phyloP scores from a whole-genome alignment of 495 filamentous ascomycete species.

The Penicillium steckii region DNA sequence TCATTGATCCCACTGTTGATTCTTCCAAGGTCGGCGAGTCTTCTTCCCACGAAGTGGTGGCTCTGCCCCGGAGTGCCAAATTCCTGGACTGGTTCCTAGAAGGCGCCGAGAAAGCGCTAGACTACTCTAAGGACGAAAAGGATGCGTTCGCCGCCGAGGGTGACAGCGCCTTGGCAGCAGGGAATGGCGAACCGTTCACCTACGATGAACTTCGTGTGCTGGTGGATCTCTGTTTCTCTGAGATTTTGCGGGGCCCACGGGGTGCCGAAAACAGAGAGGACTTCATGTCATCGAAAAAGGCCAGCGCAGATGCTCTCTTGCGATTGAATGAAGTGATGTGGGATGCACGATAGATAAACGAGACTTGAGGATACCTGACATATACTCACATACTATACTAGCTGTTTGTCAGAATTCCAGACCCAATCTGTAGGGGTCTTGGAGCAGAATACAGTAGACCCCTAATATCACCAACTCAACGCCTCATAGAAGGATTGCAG shows the following conservation, averaged over 20 bases:
- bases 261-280: constrained; percentile 71
- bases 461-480: not conserved
- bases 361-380: not conserved
- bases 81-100: constrained; percentile 80
- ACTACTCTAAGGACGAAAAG: constrained; percentile 59
- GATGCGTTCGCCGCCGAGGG: constrained; percentile 37
- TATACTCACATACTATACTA: not conserved
- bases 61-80: constrained; percentile 65
- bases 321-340: constrained; percentile 80
- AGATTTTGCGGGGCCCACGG: constrained; percentile 55
- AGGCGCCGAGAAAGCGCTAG: constrained; percentile 69
- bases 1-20: constrained; percentile 29
- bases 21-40: constrained; percentile 2
- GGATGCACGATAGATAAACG: constrained; percentile 44
- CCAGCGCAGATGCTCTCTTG: constrained; percentile 71
- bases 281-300: constrained; percentile 67
- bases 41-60: constrained; percentile 48
- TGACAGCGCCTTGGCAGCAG: constrained; percentile 35
- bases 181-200: constrained; percentile 55
- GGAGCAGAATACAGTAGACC: not conserved
- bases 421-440: not conserved
- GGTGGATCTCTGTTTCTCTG: constrained; percentile 83
- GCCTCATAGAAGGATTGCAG: not conserved
- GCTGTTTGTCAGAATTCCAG: not conserved
- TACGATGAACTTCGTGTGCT: constrained; percentile 84